These are phyloP conservation scores for Hymenoscyphus fraxineus DNA, from an alignment of 2,329 filamentous ascomycete species.

Conservation along the genomic window DNA sequence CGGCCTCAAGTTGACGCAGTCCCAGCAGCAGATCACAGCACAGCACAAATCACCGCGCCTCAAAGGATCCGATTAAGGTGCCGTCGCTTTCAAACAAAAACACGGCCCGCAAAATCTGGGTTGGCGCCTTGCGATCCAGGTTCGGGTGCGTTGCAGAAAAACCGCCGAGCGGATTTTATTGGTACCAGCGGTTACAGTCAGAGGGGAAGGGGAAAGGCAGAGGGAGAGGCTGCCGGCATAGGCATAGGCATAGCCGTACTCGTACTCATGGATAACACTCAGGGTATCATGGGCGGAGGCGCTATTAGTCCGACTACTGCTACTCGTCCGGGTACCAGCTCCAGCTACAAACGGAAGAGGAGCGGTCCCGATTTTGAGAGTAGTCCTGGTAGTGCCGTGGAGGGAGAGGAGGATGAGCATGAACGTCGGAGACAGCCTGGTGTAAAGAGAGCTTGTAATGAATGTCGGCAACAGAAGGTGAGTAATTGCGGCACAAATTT, in stretches of 20 bases:
- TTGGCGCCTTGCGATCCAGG: background rate
- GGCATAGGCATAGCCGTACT: too few species aligned
- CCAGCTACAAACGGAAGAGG: conserved; percentile 54
- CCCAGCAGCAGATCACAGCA: conserved; percentile 13
- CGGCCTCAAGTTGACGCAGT: conserved; percentile 21
- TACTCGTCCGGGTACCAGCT: conserved; percentile 28
- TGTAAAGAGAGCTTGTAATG: conserved; percentile 78
- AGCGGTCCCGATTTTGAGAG: conserved; percentile 52
- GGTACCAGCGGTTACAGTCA: background rate
- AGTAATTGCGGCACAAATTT: conserved; percentile 35
- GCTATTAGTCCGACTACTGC: conserved; percentile 31
- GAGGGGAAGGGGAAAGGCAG: background rate
- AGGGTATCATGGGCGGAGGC: conserved; percentile 25
- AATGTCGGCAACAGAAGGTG: conserved; percentile 76
- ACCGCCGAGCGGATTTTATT: background rate
- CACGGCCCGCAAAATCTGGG: conserved; percentile 9
- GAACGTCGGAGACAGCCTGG: conserved; percentile 60
- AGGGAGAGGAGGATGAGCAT: conserved; percentile 52
- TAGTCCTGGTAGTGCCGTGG: conserved; percentile 54
- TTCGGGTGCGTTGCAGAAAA: background rate
- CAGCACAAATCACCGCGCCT: conserved; percentile 10
- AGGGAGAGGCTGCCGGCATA: conserved; percentile 8
- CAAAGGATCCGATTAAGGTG: conserved; percentile 12
- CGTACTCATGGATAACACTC: conserved; percentile 26
- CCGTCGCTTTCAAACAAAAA: too few species aligned